phyloP scores from a whole-genome alignment of 2,329 filamentous ascomycete species.

The Cladosporium sp. region DNA sequence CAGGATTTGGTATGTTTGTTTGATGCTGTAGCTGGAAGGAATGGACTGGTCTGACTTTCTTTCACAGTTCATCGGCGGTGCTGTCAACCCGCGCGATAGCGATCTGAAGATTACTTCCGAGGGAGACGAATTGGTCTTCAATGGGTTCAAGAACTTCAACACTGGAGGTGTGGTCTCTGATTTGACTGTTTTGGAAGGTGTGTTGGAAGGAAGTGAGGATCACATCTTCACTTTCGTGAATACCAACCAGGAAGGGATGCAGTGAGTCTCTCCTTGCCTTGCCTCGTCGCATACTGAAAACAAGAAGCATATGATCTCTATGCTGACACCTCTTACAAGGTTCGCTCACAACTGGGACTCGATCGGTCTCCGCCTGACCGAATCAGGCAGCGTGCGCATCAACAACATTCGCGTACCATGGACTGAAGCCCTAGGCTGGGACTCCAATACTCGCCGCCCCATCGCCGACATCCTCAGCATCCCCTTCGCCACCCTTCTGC shows the following conservation, averaged over 20 bases:
- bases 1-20: conserved; percentile 53
- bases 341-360: conserved; percentile 62
- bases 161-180: conserved; percentile 64
- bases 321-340: conserved; percentile 18
- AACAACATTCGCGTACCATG: conserved; percentile 54
- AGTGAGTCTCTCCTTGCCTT: neutral
- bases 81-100: conserved; percentile 61
- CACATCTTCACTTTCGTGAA: conserved; percentile 60
- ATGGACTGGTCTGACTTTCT: conserved; percentile 24
- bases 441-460: conserved; percentile 46
- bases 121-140: conserved; percentile 54
- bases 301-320: no score
- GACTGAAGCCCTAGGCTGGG: conserved; percentile 60
- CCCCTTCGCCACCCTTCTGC: conserved; percentile 53
- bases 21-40: neutral
- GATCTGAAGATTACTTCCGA: conserved; percentile 54
- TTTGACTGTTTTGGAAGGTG: conserved; percentile 60
- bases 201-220: conserved; percentile 52
- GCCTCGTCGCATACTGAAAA: neutral
- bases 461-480: conserved; percentile 47
- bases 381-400: conserved; percentile 60
- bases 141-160: conserved; percentile 62
- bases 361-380: conserved; percentile 57
- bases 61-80: conserved; percentile 57
- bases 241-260: conserved; percentile 54